Base-by-base conservation (phyloP, 2,329 filamentous ascomycete genomes). In the Exophiala oligosperma region DNA sequence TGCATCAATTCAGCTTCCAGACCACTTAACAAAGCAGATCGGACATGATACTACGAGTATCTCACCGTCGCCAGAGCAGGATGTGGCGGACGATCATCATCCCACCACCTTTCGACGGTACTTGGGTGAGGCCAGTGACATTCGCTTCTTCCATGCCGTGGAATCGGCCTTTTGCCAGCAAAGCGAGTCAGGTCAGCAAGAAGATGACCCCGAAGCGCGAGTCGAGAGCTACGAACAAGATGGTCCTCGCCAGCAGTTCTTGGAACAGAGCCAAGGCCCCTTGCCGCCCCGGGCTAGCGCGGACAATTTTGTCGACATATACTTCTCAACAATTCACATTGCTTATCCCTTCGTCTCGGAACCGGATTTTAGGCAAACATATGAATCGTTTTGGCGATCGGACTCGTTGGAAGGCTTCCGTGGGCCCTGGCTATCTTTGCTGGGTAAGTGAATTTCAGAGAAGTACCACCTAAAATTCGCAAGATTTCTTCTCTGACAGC, bases 121-220 rank as follows among this genome's bases (percentile, higher is more conserved):
- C 56, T 62, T 74, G 1, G 73, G 73, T 37, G 71, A 74, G 51
- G 71, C 71, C n/a, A 74, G 72, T 62, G 73, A 75, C 41, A 68
- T 75, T 21, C 68, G 67, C 37, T 74, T 75, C 55, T 73, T 73
- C 61, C 70, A 74, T 38, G 59, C 70, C 3, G 64, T 74, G n/a
- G 69, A 71, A 63, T 63, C 64, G 12, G 57, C 67, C n/a, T 57
- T 67, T 35, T 57, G 29, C n/a, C 49, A 28, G 6, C 58, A 63
- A n/a, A 52, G 66, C 23, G 61, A 60, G 9, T 43, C 67, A 6
- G 69, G 68, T 26, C 68, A 28, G 26, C 4, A 28, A 70, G 43
- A 67, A 69, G 24, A 60, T 56, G 21, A 58, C 63, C 14, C 29
- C 57, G 5, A 57, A 47, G 44, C 58, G 54, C 49, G 54, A 59